Percentiles rank a stretch among this genome's conserved stretches.
phyloP scores from a whole-genome alignment of 805 yeast species.

The Torulaspora delbrueckii region DNA sequence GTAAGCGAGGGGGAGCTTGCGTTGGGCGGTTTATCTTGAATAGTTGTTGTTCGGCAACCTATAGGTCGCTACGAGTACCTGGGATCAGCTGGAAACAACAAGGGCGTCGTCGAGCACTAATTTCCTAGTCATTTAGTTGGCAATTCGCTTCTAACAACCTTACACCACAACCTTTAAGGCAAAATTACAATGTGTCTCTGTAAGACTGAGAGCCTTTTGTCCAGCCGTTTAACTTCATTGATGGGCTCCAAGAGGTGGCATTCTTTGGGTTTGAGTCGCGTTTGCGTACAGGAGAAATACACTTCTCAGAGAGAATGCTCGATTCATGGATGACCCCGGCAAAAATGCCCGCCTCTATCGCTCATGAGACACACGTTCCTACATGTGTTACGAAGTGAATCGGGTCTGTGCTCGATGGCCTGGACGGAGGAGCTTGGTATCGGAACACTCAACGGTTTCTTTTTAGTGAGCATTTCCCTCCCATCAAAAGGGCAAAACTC shows the following conservation, averaged over 20 bases:
- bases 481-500: conserved; percentile 14
- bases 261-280: conserved; percentile 13
- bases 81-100: not conserved
- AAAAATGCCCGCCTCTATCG: not conserved
- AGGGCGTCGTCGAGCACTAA: not conserved
- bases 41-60: not conserved
- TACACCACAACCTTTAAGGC: conserved; percentile 11
- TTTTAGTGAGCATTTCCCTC: conserved; percentile 14
- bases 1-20: conserved; percentile 1
- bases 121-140: not conserved
- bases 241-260: not conserved
- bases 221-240: not conserved
- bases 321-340: conserved; percentile 13
- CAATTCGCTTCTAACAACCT: conserved; percentile 9
- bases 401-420: not conserved
- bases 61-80: conserved; percentile 11
- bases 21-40: not conserved
- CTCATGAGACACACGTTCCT: not conserved
- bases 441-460: conserved; percentile 7
- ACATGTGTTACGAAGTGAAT: not conserved
- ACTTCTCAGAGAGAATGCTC: conserved; percentile 4
- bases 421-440: not conserved
- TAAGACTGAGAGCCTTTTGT: not conserved
- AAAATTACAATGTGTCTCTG: conserved; percentile 3
- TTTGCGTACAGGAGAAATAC: conserved; percentile 8